Evolutionary conservation across 768 basidiomycete species (phyloP).

Genomic region (Coprinopsis cinerea): DNA sequence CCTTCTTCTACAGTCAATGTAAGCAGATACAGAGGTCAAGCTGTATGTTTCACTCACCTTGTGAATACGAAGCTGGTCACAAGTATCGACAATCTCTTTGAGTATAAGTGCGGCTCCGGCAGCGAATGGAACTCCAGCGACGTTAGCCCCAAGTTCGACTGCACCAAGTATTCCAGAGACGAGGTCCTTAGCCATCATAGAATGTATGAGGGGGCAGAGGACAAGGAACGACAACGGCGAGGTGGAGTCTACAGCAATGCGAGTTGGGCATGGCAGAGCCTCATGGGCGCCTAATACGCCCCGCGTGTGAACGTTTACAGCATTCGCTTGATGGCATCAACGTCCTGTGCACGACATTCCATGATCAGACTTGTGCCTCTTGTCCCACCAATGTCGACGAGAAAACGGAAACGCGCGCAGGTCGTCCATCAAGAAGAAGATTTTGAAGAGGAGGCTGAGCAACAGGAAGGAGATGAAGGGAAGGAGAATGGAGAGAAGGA

Average conservation of each 20-base stretch:
- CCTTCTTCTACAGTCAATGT: slow-evolving; percentile 30
- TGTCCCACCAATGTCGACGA: slow-evolving; percentile 25
- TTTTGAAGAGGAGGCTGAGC: slow-evolving; percentile 2
- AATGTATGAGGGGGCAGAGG: neutral
- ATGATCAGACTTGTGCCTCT: slow-evolving; percentile 4
- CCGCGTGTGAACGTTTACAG: too few species aligned
- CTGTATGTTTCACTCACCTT: slow-evolving; percentile 31
- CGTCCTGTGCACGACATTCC: neutral
- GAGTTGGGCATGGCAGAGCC: too few species aligned
- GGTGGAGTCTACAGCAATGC: too few species aligned
- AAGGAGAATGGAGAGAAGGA: slow-evolving; percentile 22
- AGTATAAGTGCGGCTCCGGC: slow-evolving; percentile 37
- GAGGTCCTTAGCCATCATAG: slow-evolving; percentile 18
- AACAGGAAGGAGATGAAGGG: slow-evolving; percentile 18
- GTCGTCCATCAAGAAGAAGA: slow-evolving; percentile 27
- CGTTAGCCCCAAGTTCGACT: slow-evolving; percentile 37
- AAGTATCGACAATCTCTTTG: slow-evolving; percentile 38
- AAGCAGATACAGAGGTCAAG: neutral
- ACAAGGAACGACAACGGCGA: too few species aligned
- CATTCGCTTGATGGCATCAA: neutral
- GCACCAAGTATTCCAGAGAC: slow-evolving; percentile 20
- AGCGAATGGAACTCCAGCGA: slow-evolving; percentile 41
- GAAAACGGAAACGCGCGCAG: slow-evolving; percentile 46
- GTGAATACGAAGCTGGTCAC: slow-evolving; percentile 40
- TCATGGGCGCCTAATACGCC: too few species aligned